Evolutionary conservation across 108 stramenopile species (phyloP).

Genomic region (Mayamaea pseudoterrestris): DNA sequence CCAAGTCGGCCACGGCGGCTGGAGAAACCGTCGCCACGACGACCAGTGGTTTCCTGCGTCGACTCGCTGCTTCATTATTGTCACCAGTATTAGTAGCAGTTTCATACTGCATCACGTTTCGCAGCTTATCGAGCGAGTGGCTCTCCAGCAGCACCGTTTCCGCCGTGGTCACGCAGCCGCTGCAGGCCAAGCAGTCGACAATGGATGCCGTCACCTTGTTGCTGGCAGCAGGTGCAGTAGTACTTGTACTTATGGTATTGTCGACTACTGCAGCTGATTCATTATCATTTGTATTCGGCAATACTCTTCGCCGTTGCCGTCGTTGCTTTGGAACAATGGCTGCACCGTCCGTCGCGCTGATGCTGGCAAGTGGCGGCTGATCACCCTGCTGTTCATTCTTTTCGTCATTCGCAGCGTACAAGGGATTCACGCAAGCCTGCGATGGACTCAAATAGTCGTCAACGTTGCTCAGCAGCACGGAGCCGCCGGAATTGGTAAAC

Average conservation of each 20-base stretch:
- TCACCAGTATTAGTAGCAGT: background rate
- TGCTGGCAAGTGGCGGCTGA: too few relatives aligned
- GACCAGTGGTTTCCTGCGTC: too few relatives aligned
- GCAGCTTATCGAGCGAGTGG: slow-evolving; percentile 56
- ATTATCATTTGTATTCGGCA: slow-evolving; percentile 1
- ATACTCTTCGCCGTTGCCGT: slow-evolving; percentile 1
- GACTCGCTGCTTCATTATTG: background rate
- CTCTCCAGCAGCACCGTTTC: slow-evolving; percentile 92
- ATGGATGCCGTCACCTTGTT: slow-evolving; percentile 80
- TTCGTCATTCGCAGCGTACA: slow-evolving; percentile 33
- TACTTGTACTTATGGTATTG: background rate
- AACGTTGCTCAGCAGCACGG: slow-evolving; percentile 67
- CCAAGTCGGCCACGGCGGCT: slow-evolving; percentile 60
- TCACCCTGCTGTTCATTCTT: slow-evolving; percentile 4
- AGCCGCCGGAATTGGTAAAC: too few relatives aligned
- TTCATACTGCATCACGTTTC: slow-evolving; percentile 7
- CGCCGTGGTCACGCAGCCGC: slow-evolving; percentile 97
- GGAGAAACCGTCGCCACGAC: slow-evolving; percentile 45
- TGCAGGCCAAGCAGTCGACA: slow-evolving; percentile 96
- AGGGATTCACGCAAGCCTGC: slow-evolving; percentile 85
- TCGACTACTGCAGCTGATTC: background rate
- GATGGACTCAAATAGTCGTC: slow-evolving; percentile 83
- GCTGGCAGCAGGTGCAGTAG: background rate
- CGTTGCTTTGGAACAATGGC: background rate
- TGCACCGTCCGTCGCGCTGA: too few relatives aligned